Percentiles rank a stretch among this genome's conserved stretches.
Conservation (phyloP, 2,329 filamentous ascomycete genomes). For the Scytalidium sp. region DNA sequence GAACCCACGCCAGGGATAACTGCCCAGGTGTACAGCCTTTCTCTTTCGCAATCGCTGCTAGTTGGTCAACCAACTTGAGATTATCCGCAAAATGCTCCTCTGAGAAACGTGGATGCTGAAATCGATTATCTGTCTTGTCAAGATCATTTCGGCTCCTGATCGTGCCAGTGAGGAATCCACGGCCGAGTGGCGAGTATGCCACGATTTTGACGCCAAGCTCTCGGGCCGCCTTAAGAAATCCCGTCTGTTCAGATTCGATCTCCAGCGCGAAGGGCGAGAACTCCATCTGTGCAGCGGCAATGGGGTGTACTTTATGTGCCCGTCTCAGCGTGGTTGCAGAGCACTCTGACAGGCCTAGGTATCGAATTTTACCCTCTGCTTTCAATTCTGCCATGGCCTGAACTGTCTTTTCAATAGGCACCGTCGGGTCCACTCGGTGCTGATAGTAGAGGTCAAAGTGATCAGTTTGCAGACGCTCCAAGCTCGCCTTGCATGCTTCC, state of each 20-base stretch:
- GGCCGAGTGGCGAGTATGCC: constrained; percentile 43
- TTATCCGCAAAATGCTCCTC: constrained; percentile 49
- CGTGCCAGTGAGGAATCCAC: constrained; percentile 43
- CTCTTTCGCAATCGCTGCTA: constrained; percentile 38
- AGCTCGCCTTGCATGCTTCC: constrained; percentile 32
- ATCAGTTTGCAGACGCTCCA: constrained; percentile 35
- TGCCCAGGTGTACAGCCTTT: constrained; percentile 47
- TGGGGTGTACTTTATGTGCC: constrained; percentile 39
- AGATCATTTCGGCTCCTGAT: constrained; percentile 8
- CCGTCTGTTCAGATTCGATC: constrained; percentile 32
- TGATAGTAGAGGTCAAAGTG: constrained; percentile 33
- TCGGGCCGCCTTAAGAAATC: constrained; percentile 35
- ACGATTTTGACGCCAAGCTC: constrained; percentile 40
- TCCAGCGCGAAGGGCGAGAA: constrained; percentile 51
- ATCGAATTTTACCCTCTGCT: constrained; percentile 8
- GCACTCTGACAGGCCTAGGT: constrained; percentile 7
- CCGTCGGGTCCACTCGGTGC: constrained; percentile 33
- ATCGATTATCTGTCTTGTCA: constrained; percentile 27
- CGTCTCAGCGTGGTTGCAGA: constrained; percentile 3
- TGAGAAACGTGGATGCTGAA: constrained; percentile 37
- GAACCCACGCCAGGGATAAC: constrained; percentile 53
- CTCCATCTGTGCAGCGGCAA: constrained; percentile 50
- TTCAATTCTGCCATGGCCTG: constrained; percentile 33
- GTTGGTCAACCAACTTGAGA: constrained; percentile 39
- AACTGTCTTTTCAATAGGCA: constrained; percentile 38